These are phyloP conservation scores for Cladorrhinum samala DNA, from an alignment of 495 filamentous ascomycete species.

Conservation along the genomic window DNA sequence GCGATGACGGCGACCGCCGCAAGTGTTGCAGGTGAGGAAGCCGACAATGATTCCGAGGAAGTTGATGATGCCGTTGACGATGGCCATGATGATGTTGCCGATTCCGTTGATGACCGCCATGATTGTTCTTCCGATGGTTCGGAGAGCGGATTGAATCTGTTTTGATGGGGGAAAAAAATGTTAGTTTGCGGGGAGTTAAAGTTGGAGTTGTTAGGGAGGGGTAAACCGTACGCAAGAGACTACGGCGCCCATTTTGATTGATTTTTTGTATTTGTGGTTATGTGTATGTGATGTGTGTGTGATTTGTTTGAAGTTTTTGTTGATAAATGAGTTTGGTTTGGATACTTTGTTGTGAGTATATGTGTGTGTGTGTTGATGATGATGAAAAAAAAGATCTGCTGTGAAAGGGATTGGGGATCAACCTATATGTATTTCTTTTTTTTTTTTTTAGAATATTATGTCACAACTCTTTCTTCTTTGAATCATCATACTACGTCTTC, in stretches of 20 bases:
- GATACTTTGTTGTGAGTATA: neutral
- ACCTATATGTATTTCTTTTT: neutral
- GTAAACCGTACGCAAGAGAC: slow-evolving; percentile 79
- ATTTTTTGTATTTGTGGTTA: slow-evolving; percentile 19
- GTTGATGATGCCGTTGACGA: slow-evolving; percentile 64
- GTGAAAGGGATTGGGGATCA: neutral
- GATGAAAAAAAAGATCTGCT: neutral
- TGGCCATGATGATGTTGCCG: slow-evolving; percentile 72
- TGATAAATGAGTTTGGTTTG: slow-evolving; percentile 6
- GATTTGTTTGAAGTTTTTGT: slow-evolving; percentile 7
- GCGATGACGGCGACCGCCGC: slow-evolving; percentile 27
- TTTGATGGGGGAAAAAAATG: slow-evolving; percentile 12
- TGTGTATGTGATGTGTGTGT: slow-evolving; percentile 17
- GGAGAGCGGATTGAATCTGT: slow-evolving; percentile 74
- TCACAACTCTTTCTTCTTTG: too few species aligned
- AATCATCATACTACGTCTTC: too few species aligned
- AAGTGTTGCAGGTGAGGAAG: slow-evolving; percentile 73
- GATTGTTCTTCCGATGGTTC: slow-evolving; percentile 73
- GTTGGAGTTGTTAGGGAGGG: neutral
- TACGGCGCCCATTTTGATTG: slow-evolving; percentile 83
- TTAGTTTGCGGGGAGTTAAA: neutral
- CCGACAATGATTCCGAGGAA: slow-evolving; percentile 80
- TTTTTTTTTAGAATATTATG: neutral
- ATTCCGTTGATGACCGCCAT: slow-evolving; percentile 76
- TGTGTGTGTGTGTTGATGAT: slow-evolving; percentile 5